Base-by-base conservation (phyloP, 2,329 filamentous ascomycete genomes). In the Pyrenochaeta sp. region DNA sequence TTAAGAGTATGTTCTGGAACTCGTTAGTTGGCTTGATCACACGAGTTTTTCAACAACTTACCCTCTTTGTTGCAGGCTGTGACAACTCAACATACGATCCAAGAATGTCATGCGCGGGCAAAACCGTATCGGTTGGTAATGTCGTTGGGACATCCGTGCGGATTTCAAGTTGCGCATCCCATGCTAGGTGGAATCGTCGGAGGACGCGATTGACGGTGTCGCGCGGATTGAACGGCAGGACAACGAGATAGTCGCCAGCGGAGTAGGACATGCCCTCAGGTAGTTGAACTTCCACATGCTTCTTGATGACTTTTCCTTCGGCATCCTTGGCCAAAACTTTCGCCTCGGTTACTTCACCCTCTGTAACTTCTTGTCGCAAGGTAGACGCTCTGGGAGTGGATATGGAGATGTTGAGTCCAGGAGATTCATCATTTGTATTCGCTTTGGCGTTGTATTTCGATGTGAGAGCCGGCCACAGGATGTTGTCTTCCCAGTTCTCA, bases 231-330 rank as follows among this genome's bases (percentile, higher is more conserved):
- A 87, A 70, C 0, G 88, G 88, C 1, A 90, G 74, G 3, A 90
- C 74, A 0, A 85, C 84, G 0, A 91, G 77, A 63, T 92, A 91
- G 62, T 92, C 88, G 10, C 88, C 88, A 2, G 84, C 79, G 29
- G 78, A 75, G 69, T 90, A 91, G 0, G 76, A 77, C 73, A 82
- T 62, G 5, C 55, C 65, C 9, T 58, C 52, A 3, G 72, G 72
- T 14, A 63, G 44, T 20, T 52, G 18, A 23, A 63, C 37, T 29
- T 58, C 55, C 10, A 63, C 28, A 23, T 58, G 59, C 9, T 47
- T 44, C 9, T 27, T 27, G 5, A 27, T 4, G 9, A n/a, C 5
- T 11, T 27, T 27, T 10, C 24, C 14, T 27, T 27, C 9, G 9
- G 5, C 5, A 13, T 41, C 18, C 18, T 53, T 42, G 7, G 43